These are phyloP conservation scores for Aotearoamyces nothofagi DNA, from an alignment of 2,329 filamentous ascomycete species.

Conservation along the genomic window DNA sequence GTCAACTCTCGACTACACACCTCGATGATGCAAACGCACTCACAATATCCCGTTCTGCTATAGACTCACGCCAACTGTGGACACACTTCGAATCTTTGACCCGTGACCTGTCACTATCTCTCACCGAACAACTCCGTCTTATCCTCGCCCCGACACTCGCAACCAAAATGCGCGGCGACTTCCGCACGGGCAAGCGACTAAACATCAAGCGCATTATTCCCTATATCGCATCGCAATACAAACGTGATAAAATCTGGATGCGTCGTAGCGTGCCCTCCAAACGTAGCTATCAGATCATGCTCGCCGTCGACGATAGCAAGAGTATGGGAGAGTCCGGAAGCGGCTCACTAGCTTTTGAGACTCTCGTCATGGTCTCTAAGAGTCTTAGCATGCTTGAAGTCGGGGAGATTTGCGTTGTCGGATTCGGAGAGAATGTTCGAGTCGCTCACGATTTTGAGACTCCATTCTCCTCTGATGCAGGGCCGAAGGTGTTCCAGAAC, in stretches of 20 bases:
- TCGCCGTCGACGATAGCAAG: slow-evolving; percentile 91
- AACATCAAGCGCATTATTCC: slow-evolving; percentile 99
- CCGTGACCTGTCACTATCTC: slow-evolving; percentile 68
- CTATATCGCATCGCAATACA: slow-evolving; percentile 96
- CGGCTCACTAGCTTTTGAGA: slow-evolving; percentile 77
- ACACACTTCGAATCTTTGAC: slow-evolving; percentile 70
- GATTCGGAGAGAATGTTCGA: slow-evolving; percentile 73
- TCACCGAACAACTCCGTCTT: slow-evolving; percentile 89
- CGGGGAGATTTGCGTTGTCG: slow-evolving; percentile 80
- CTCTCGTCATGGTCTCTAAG: slow-evolving; percentile 78
- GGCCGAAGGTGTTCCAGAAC: slow-evolving; percentile 67
- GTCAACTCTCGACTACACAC: slow-evolving; percentile 60
- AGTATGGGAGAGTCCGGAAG: slow-evolving; percentile 76
- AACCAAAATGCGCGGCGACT: slow-evolving; percentile 91
- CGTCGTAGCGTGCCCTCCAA: slow-evolving; percentile 82
- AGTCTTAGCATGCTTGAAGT: slow-evolving; percentile 85
- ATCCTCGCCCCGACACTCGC: slow-evolving; percentile 90
- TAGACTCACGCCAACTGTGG: slow-evolving; percentile 65
- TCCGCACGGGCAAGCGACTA: slow-evolving; percentile 92
- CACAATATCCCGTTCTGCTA: slow-evolving; percentile 21
- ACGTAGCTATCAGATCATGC: slow-evolving; percentile 89
- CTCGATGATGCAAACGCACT: slow-evolving; percentile 25
- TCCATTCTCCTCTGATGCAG: slow-evolving; percentile 68
- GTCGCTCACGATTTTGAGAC: slow-evolving; percentile 76
- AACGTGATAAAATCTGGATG: slow-evolving; percentile 99